phyloP scores from a whole-genome alignment of 108 stramenopile genomes.

The Conticribra guillardii region DNA sequence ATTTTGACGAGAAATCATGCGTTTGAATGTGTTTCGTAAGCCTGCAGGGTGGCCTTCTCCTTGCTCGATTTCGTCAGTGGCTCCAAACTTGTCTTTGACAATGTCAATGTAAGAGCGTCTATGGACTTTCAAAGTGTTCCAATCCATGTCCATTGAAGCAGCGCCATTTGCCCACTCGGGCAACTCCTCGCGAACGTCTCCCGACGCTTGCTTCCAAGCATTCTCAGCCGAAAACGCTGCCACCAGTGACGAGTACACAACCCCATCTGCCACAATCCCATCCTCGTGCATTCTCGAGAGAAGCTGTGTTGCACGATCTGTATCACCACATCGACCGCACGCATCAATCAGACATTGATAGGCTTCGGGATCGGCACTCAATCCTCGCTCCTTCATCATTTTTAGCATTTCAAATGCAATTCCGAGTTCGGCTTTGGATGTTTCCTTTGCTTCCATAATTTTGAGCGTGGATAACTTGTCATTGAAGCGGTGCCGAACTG shows the following conservation, averaged over 20 bases:
- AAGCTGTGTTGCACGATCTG: slow-evolving; percentile 77
- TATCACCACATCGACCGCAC: slow-evolving; percentile 85
- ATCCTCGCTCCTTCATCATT: slow-evolving; percentile 83
- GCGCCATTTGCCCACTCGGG: slow-evolving; percentile 89
- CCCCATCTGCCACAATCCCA: slow-evolving; percentile 87
- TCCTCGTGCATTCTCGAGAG: slow-evolving; percentile 85
- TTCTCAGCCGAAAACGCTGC: slow-evolving; percentile 81
- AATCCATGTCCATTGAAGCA: slow-evolving; percentile 87
- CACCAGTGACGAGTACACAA: slow-evolving; percentile 86
- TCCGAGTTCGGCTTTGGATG: slow-evolving; percentile 72
- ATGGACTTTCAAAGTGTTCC: slow-evolving; percentile 72
- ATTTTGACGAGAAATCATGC: slow-evolving; percentile 31
- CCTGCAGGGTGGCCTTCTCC: slow-evolving; percentile 58
- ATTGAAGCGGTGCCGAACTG: slow-evolving; percentile 63
- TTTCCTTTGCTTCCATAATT: slow-evolving; percentile 85
- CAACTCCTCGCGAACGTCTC: slow-evolving; percentile 64
- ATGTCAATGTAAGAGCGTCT: slow-evolving; percentile 76
- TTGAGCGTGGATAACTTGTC: slow-evolving; percentile 71
- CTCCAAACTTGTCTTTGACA: slow-evolving; percentile 51
- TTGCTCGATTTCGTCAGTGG: slow-evolving; percentile 50
- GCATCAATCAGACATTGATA: slow-evolving; percentile 87
- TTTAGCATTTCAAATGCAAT: slow-evolving; percentile 84
- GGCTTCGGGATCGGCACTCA: slow-evolving; percentile 80
- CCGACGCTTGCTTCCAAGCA: slow-evolving; percentile 72
- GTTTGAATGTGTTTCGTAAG: slow-evolving; percentile 43